Conservation (phyloP, 805 yeast species). For the Limtongia smithiae region DNA sequence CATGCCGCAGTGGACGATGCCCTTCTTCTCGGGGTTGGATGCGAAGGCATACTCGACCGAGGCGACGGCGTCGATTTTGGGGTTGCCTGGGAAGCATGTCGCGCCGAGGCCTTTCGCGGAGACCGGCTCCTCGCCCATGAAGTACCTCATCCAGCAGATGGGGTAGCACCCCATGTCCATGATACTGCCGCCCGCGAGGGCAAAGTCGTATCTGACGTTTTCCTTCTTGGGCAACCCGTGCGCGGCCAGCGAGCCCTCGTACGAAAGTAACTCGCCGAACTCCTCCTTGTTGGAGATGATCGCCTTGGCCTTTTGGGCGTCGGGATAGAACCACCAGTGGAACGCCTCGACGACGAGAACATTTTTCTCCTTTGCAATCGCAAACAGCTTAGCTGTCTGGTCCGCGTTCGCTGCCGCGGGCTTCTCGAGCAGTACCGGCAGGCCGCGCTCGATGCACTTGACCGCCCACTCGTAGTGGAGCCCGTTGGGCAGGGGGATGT, state of each 20-base stretch:
- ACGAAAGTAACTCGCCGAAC: constrained; percentile 19
- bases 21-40: constrained; percentile 7
- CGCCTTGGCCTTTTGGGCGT: constrained; percentile 9
- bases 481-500: constrained; percentile 26
- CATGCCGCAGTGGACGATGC: constrained; percentile 10
- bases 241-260: constrained; percentile 13
- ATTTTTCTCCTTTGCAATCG: constrained; percentile 5
- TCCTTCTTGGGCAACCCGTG: background rate
- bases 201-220: constrained; percentile 12
- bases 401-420: constrained; percentile 23
- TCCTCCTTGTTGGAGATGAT: constrained; percentile 10
- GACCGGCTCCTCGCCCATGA: constrained; percentile 16
- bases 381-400: constrained; percentile 17
- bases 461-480: constrained; percentile 28
- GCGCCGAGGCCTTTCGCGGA: constrained; percentile 6
- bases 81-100: constrained; percentile 4
- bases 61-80: constrained; percentile 13
- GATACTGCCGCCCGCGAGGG: constrained; percentile 21
- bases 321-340: constrained; percentile 28
- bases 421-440: constrained; percentile 26
- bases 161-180: constrained; percentile 28
- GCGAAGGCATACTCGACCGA: constrained; percentile 12
- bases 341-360: constrained; percentile 22
- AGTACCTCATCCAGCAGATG: constrained; percentile 25
- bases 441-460: constrained; percentile 18